These are phyloP conservation scores for Nemania bipapillata DNA, from an alignment of 2,329 filamentous ascomycete genomes.

Conservation along the genomic window DNA sequence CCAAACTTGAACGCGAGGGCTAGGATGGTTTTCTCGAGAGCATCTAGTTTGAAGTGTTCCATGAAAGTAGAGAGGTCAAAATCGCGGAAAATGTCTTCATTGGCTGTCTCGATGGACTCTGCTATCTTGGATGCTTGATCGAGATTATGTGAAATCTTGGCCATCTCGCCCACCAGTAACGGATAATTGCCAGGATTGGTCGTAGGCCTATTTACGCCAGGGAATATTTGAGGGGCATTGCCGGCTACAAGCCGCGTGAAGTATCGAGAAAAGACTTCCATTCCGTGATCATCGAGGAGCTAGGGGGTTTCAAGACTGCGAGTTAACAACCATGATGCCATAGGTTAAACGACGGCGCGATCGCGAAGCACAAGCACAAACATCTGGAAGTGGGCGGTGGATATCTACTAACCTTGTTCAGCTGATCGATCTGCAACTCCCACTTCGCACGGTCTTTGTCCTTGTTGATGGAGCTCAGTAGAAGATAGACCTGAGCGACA, in stretches of 20 bases:
- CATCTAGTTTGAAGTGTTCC: slow-evolving; percentile 94
- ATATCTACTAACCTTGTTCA: slow-evolving; percentile 77
- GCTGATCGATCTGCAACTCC: slow-evolving; percentile 89
- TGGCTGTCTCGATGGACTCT: slow-evolving; percentile 88
- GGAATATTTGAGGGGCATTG: slow-evolving; percentile 92
- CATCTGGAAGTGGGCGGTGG: slow-evolving; percentile 4
- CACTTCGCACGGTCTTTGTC: slow-evolving; percentile 91
- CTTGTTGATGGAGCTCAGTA: slow-evolving; percentile 94
- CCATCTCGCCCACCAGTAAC: slow-evolving; percentile 83
- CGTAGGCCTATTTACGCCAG: slow-evolving; percentile 76
- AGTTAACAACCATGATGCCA: slow-evolving; percentile 4
- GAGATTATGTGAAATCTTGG: slow-evolving; percentile 81
- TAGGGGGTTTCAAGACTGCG: slow-evolving; percentile 52
- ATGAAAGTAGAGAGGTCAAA: slow-evolving; percentile 96
- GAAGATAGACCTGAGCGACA: slow-evolving; percentile 91
- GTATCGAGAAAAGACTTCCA: slow-evolving; percentile 98
- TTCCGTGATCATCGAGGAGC: slow-evolving; percentile 97
- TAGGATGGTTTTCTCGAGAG: slow-evolving; percentile 85
- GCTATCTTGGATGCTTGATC: slow-evolving; percentile 91
- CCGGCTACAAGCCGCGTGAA: slow-evolving; percentile 90
- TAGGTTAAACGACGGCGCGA: neutral
- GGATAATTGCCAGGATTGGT: slow-evolving; percentile 85
- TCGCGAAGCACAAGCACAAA: slow-evolving; percentile 12
- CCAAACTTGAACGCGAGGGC: slow-evolving; percentile 88
- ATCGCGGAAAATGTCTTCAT: slow-evolving; percentile 93